Base-by-base conservation (phyloP, 2,329 filamentous ascomycete genomes). In the Pseudogymnoascus sp. region DNA sequence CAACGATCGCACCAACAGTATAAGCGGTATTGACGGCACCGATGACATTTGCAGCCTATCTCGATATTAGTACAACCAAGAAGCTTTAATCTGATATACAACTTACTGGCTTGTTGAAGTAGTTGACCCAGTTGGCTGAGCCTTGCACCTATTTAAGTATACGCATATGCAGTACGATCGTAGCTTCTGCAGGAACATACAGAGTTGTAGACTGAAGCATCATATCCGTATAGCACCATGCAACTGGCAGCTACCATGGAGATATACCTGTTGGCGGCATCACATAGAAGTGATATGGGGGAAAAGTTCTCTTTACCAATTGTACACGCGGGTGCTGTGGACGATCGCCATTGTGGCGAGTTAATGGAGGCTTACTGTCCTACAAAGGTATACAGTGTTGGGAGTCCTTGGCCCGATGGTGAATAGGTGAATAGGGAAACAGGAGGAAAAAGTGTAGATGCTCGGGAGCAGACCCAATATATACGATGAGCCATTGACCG, bases 211-310 rank as follows among this genome's bases (percentile, higher is more conserved):
- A 89, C 86, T 38, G 85, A 88, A 1, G 87, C 86, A 79, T 90
- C 87, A 72, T 90, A 90, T 63, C 87, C 87, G 72, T 89, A 90
- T 50, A 90, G 79, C 21, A 89, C 85, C 87, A 90, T 90, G 73
- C 85, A 89, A 73, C 85, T 84, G 70, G 87, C 86, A 63, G 87
- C 87, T 67, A 89, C 84, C 60, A 88, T 77, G 65, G 85, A 86
- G 67, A 88, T 84, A 76, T 86, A 89, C 84, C 84, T 82, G 10
- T 56, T 33, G 50, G 10, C 28, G 50, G 28, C 50, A 8, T 56
- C 50, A 56, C 18, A 56, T 56, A 56, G 50, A 56, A 33, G 2
- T 33, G 10, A 18, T 56, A 33, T 16, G 12, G 50, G n/a, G 50
- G 28, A 18, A 6, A 18, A 6, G 50, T 33, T 56, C 50, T 56